Evolutionary conservation across 495 filamentous ascomycete species (phyloP).

Genomic region (Penicillium silybi): DNA sequence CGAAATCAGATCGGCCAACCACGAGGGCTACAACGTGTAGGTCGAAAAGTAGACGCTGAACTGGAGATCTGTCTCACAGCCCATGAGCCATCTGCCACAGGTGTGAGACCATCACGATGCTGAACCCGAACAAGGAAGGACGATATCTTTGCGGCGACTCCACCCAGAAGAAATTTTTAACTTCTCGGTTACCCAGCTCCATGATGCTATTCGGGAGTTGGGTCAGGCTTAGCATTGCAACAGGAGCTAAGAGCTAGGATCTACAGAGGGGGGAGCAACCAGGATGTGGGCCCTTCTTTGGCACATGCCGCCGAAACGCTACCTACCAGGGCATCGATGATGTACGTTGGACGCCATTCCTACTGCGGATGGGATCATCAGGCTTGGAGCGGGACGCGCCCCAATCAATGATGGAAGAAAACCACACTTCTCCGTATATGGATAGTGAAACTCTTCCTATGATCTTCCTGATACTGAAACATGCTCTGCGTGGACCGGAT

Average conservation of each 20-base stretch:
- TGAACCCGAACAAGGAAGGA: slow-evolving; percentile 13
- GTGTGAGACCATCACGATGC: background rate
- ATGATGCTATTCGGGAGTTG: background rate
- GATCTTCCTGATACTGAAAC: slow-evolving; percentile 13
- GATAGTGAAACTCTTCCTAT: slow-evolving; percentile 22
- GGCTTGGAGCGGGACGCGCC: background rate
- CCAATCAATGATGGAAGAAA: background rate
- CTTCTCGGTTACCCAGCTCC: slow-evolving; percentile 2
- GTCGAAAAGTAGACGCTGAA: background rate
- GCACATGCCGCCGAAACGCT: background rate
- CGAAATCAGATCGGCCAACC: slow-evolving; percentile 7
- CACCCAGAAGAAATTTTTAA: background rate
- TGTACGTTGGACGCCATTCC: background rate
- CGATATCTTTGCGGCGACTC: background rate
- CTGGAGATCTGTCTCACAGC: slow-evolving; percentile 18
- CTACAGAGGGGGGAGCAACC: background rate
- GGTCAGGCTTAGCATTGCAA: slow-evolving; percentile 6
- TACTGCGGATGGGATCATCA: slow-evolving; percentile 10
- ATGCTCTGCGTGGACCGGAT: background rate
- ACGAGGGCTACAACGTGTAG: background rate
- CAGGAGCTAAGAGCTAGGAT: slow-evolving; percentile 11
- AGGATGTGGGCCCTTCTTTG: background rate
- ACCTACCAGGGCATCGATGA: background rate
- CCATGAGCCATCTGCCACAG: slow-evolving; percentile 11
- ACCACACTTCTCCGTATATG: background rate